phyloP scores from a whole-genome alignment of 2,329 filamentous ascomycete species.

The Penicillium sumatraense region DNA sequence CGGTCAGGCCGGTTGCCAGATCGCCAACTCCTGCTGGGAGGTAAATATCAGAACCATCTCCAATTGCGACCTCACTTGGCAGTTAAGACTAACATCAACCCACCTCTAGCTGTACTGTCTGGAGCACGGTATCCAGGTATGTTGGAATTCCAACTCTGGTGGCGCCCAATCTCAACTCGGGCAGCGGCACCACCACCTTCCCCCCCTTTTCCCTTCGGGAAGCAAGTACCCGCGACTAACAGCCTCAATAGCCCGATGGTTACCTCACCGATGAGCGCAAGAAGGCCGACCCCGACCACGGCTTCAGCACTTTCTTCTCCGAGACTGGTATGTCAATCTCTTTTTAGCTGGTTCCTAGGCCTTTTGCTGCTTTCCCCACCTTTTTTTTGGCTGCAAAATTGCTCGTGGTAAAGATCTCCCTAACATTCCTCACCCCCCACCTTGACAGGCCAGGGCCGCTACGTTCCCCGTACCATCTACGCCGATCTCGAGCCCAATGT shows the following conservation, averaged over 20 bases:
- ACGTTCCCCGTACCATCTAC: constrained; percentile 98
- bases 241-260: constrained; percentile 80
- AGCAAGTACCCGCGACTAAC: constrained; percentile 31
- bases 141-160: constrained; percentile 38
- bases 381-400: neutral
- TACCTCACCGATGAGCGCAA: constrained; percentile 99
- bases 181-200: constrained; percentile 10
- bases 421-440: constrained; percentile 25
- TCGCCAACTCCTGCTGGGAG: constrained; percentile 99
- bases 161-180: constrained; percentile 24
- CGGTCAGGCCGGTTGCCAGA: constrained; percentile 99
- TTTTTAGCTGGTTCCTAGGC: constrained; percentile 32
- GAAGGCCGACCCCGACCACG: constrained; percentile 87
- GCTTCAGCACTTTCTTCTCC: constrained; percentile 99
- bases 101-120: constrained; percentile 90
- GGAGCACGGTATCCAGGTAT: constrained; percentile 98
- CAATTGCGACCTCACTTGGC: constrained; percentile 11
- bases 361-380: constrained; percentile 11
- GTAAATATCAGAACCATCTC: constrained; percentile 63
- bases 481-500: constrained; percentile 99
- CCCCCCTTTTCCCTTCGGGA: constrained; percentile 24
- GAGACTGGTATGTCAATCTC: constrained; percentile 79
- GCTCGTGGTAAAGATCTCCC: constrained; percentile 5
- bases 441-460: constrained; percentile 87
- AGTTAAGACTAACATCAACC: constrained; percentile 39